A percentile compares a stretch with the other conserved stretches of the same genome.
Evolutionary conservation across 352 stramenopile species (phyloP).

Genomic region (Phytophthora sansomeana): DNA sequence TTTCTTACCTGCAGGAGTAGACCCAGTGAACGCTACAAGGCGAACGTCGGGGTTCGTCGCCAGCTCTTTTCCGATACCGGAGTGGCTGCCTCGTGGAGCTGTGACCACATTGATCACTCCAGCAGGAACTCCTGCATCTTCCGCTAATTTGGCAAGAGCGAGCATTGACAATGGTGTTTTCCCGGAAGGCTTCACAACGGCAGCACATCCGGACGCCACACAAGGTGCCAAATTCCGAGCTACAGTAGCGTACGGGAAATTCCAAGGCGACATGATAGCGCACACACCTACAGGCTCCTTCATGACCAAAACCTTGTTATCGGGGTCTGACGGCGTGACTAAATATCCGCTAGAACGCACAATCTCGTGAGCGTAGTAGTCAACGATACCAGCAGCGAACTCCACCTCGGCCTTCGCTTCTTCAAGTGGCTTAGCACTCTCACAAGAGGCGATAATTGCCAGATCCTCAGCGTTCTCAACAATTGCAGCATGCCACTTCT

Average conservation of each 20-base stretch:
- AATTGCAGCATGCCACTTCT: slow-evolving; percentile 70
- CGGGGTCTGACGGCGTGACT: slow-evolving; percentile 51
- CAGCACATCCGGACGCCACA: slow-evolving; percentile 93
- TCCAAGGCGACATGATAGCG: slow-evolving; percentile 96
- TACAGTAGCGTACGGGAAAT: slow-evolving; percentile 98
- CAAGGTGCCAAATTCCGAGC: slow-evolving; percentile 93
- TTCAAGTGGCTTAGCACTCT: slow-evolving; percentile 95
- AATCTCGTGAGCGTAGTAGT: slow-evolving; percentile 95
- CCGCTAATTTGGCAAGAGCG: slow-evolving; percentile 85
- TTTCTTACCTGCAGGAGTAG: slow-evolving; percentile 64
- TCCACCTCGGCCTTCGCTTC: slow-evolving; percentile 93
- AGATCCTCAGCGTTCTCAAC: slow-evolving; percentile 71
- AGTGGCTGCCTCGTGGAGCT: slow-evolving; percentile 52
- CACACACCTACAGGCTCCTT: slow-evolving; percentile 94
- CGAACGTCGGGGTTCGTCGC: slow-evolving; percentile 63
- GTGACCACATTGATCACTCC: slow-evolving; percentile 92
- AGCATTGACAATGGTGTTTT: slow-evolving; percentile 96
- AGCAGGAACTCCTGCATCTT: slow-evolving; percentile 77
- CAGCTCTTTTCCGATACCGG: slow-evolving; percentile 74
- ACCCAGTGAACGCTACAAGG: slow-evolving; percentile 90
- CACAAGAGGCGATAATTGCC: slow-evolving; percentile 92
- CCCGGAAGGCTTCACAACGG: slow-evolving; percentile 96
- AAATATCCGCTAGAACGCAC: slow-evolving; percentile 82
- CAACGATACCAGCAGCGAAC: slow-evolving; percentile 94
- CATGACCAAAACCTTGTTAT: slow-evolving; percentile 71